Evolutionary conservation across 2,329 filamentous ascomycete genomes (phyloP).

Genomic region (Botrytis aclada): DNA sequence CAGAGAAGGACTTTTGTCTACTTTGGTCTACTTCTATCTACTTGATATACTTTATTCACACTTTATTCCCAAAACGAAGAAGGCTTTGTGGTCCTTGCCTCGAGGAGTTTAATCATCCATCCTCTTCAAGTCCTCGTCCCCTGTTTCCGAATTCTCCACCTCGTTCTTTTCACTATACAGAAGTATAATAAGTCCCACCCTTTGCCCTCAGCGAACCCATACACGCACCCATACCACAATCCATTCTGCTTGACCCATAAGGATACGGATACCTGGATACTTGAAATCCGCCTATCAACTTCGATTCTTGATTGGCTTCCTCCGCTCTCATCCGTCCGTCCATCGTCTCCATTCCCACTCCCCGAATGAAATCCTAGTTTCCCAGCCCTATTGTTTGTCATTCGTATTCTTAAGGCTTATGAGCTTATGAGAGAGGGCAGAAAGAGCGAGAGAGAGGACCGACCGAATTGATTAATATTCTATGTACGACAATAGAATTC

Average conservation of each 20-base stretch:
- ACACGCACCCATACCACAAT: neutral
- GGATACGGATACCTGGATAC: neutral
- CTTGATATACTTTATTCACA: neutral
- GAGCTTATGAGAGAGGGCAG: neutral
- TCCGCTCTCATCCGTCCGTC: conserved; percentile 2
- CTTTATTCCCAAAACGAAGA: neutral
- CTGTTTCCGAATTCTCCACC: neutral
- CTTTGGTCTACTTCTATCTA: neutral
- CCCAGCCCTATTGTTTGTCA: conserved; percentile 14
- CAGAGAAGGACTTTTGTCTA: neutral
- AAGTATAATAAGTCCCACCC: neutral
- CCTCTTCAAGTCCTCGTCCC: neutral
- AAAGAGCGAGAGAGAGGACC: neutral
- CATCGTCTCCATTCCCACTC: neutral
- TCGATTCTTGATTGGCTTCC: neutral
- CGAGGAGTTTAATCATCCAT: neutral
- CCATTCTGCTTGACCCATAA: neutral
- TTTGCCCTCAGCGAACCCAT: neutral
- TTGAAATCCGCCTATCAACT: conserved; percentile 1
- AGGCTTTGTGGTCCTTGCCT: neutral
- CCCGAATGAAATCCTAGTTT: conserved; percentile 3
- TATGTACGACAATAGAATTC: neutral
- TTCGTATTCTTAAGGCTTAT: conserved; percentile 7
- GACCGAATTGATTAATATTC: neutral
- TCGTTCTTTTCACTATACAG: neutral